Percentiles rank a stretch among this genome's conserved stretches.
Evolutionary conservation across 148 eudicot genomes (phyloP).

Genomic region (Euryodendron excelsum): DNA sequence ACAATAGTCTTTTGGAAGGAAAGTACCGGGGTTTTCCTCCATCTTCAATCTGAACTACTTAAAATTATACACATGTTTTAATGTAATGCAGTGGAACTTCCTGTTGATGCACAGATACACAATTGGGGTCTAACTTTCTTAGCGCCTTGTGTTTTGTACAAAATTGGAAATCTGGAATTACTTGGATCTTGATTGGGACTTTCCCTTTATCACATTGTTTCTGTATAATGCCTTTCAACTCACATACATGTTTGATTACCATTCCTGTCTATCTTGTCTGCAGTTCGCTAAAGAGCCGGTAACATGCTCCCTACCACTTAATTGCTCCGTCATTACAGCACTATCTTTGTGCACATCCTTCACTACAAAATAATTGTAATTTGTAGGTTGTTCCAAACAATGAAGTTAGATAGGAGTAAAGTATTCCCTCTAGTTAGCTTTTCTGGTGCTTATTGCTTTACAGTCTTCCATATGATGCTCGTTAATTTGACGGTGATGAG

Average conservation of each 20-base stretch:
- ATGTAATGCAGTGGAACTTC: background rate
- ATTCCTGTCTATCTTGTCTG: background rate
- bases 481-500: background rate
- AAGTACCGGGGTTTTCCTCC: no score
- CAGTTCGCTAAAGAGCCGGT: background rate
- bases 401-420: background rate
- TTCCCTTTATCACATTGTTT: background rate
- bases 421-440: background rate
- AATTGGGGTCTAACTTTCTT: background rate
- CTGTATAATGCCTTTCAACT: background rate
- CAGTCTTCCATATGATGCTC: background rate
- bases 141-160: background rate
- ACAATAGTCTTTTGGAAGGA: no score
- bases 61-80: no score
- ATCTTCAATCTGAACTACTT: no score
- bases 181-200: background rate
- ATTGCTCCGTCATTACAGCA: background rate
- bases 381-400: background rate
- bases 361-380: background rate
- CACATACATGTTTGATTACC: background rate
- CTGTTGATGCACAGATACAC: background rate
- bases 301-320: background rate
- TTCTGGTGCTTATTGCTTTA: background rate
- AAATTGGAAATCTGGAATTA: background rate
- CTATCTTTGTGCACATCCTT: background rate